Evolutionary conservation across 345 rosid genomes (phyloP).

Genomic region (Melaleuca alternifolia): DNA sequence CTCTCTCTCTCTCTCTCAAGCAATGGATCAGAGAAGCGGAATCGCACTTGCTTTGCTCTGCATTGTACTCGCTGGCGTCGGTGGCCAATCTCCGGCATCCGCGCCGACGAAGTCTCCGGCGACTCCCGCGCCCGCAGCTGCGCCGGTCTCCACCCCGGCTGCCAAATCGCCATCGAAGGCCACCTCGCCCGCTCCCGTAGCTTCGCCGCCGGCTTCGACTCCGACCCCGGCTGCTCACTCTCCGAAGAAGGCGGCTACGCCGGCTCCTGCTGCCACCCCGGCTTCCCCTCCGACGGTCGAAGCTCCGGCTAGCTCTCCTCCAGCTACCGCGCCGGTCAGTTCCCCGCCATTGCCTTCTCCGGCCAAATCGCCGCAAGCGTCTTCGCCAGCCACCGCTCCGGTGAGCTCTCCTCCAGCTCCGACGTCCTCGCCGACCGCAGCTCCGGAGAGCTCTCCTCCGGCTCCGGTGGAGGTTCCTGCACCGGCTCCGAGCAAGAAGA

Average conservation of each 20-base stretch:
- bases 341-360: slow-evolving; percentile 20
- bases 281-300: slow-evolving; percentile 8
- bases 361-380: slow-evolving; percentile 2
- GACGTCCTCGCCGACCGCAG: background rate
- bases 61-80: slow-evolving; percentile 45
- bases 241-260: slow-evolving; percentile 13
- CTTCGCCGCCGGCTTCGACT: slow-evolving; percentile 6
- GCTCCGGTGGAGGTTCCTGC: slow-evolving; percentile 22
- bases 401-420: slow-evolving; percentile 16
- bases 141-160: slow-evolving; percentile 54
- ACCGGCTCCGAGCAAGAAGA: slow-evolving; percentile 24
- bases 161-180: slow-evolving; percentile 34
- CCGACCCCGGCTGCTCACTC: slow-evolving; percentile 16
- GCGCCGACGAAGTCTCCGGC: slow-evolving; percentile 25
- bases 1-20: background rate
- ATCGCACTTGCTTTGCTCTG: slow-evolving; percentile 32
- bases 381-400: slow-evolving; percentile 14
- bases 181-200: slow-evolving; percentile 3
- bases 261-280: slow-evolving; percentile 12
- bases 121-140: background rate
- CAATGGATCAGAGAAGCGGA: slow-evolving; percentile 32
- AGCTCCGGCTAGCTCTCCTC: slow-evolving; percentile 14
- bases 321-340: slow-evolving; percentile 15
- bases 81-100: slow-evolving; percentile 53
- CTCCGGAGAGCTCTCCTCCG: slow-evolving; percentile 20